Conservation (phyloP, 148 eudicot genomes). For the Bassia scoparia region DNA sequence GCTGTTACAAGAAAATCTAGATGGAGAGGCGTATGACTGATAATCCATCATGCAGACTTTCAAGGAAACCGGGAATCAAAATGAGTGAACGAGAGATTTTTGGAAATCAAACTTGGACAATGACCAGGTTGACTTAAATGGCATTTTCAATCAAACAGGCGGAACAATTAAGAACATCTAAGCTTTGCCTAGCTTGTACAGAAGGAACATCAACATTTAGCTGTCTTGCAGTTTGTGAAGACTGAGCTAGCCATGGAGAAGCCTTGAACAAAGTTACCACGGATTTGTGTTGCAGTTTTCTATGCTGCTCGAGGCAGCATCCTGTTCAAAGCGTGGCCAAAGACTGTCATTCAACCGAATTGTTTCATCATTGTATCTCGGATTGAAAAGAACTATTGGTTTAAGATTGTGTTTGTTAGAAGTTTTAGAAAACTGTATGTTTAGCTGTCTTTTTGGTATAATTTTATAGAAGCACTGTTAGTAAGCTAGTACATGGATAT, state of each 20-base stretch:
- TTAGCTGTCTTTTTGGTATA: not conserved
- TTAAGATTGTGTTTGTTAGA: not conserved
- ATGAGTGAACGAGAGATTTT: not conserved
- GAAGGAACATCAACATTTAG: not conserved
- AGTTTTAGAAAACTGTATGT: not conserved
- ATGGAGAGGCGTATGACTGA: constrained; percentile 47
- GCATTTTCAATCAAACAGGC: not conserved
- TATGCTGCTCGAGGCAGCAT: constrained; percentile 9
- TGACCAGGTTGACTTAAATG: constrained; percentile 5
- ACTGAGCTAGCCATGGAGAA: constrained; percentile 1
- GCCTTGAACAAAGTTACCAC: not conserved
- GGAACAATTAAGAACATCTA: not conserved
- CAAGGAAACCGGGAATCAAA: constrained; percentile 26
- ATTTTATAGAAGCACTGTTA: not conserved
- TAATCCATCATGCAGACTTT: too few relatives aligned
- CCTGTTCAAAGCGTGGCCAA: constrained; percentile 6
- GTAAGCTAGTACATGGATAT: too few relatives aligned
- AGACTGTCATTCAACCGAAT: constrained; percentile 3
- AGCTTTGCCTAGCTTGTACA: too few relatives aligned
- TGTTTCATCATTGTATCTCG: not conserved
- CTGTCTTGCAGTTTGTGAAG: not conserved
- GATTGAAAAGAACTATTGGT: constrained; percentile 1
- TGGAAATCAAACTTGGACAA: not conserved
- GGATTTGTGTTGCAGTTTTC: constrained; percentile 4
- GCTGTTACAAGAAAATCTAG: constrained; percentile 75